These are phyloP conservation scores for Aspergillus versicolor DNA, from an alignment of 2,329 filamentous ascomycete genomes.

Conservation along the genomic window DNA sequence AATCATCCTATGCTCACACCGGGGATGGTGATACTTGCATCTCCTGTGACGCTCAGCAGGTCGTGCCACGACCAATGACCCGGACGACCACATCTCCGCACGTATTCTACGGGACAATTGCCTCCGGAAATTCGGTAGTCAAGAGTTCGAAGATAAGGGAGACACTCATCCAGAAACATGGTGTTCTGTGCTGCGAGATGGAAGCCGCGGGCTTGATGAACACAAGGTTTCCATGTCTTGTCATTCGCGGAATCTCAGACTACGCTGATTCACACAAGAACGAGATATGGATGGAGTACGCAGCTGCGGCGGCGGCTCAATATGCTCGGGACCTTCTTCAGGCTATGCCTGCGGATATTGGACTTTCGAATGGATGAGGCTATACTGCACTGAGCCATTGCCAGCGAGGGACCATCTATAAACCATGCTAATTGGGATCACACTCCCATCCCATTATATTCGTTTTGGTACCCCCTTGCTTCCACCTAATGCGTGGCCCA, in stretches of 20 bases:
- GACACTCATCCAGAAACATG: neutral
- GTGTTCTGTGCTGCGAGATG: neutral
- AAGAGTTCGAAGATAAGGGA: neutral
- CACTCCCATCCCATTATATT: no score
- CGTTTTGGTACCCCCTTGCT: no score
- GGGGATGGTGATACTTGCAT: neutral
- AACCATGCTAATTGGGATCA: no score
- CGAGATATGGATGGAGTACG: neutral
- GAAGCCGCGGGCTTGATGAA: neutral
- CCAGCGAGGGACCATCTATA: no score
- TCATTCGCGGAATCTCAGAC: neutral
- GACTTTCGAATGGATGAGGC: neutral
- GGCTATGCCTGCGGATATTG: neutral
- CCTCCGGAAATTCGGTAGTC: neutral
- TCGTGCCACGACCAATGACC: neutral
- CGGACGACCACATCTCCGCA: neutral
- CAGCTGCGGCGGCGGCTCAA: neutral
- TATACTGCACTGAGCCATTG: no score
- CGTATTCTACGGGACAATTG: neutral
- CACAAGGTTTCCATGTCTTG: neutral
- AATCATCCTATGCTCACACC: neutral
- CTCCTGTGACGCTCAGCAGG: neutral
- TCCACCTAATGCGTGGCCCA: no score
- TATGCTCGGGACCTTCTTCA: neutral
- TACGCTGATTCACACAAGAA: neutral